Evolutionary conservation across 2,329 filamentous ascomycete genomes (phyloP), one percentile per base, ranked within the genome.

Genomic region (Monosporascus sp.): DNA sequence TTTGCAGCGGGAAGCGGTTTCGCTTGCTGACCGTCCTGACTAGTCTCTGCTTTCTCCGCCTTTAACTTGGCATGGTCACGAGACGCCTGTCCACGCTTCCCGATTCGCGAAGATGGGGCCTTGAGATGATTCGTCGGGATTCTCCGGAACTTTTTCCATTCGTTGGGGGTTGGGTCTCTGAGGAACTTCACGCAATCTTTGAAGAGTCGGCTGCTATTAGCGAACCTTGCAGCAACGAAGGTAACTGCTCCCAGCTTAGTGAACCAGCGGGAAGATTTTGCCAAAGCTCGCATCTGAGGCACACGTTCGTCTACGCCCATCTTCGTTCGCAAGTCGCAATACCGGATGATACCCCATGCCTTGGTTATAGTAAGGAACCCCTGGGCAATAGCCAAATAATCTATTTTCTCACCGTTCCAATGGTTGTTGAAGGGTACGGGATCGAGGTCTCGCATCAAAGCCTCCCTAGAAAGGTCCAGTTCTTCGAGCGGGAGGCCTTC

Each of bases 161-260:
- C 82, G 22, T 78, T 76, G 2, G 75, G 61, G 14, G 76, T 80
- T 35, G 83, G 74, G 7, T 84, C 80, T 45, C 81, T 73, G 47
- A 78, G 68, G 53, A 78, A 85, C 57, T 81, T 81, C 56, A 86
- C 73, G 59, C 83, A 86, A 59, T 85, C 81, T 58, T 82, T 84
- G 69, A 80, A 84, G 6, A 85, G 70, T 51, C 76, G 76, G 52
- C 65, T 69, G 26, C 68, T 67, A 37, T 76, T 74, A 17, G 74
- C 72, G 11, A 82, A 77, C 38, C 75, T 77, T 5, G 81, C 81
- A 3, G 80, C 80, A 3, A 82, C 78, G 57, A 82, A 84, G 47
- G 77, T 76, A 20, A 84, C 72, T 28, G 79, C 74, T 6, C 81
- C 82, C 47, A 78, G 71, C 24, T 76, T 74, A 22, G 80, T 80